Conservation (phyloP, 495 filamentous ascomycete species). For the Talaromyces wortmannii region DNA sequence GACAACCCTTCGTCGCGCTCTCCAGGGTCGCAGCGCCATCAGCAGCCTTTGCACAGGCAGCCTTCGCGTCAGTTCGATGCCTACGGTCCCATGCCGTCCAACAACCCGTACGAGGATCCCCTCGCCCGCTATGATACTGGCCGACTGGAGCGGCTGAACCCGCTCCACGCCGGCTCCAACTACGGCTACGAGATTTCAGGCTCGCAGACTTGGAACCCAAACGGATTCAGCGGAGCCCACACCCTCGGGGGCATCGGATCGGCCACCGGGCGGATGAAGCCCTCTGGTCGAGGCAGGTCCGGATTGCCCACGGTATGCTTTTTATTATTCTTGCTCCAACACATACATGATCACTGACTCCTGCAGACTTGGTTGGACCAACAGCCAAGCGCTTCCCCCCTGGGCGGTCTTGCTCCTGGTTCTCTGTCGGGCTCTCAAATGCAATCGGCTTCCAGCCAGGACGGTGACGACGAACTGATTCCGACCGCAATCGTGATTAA, state of each 20-base stretch:
- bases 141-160: slow-evolving; percentile 54
- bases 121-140: slow-evolving; percentile 52
- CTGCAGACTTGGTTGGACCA: slow-evolving; percentile 56
- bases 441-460: slow-evolving; percentile 43
- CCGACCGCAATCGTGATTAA: slow-evolving; percentile 99
- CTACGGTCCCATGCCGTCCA: slow-evolving; percentile 53
- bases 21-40: slow-evolving; percentile 55
- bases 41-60: slow-evolving; percentile 60
- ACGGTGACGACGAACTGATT: slow-evolving; percentile 78
- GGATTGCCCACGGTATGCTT: slow-evolving; percentile 53
- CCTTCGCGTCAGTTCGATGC: slow-evolving; percentile 63
- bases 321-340: not conserved
- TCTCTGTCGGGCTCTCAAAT: slow-evolving; percentile 44
- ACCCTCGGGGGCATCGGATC: slow-evolving; percentile 46
- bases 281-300: slow-evolving; percentile 41
- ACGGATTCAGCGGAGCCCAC: slow-evolving; percentile 45
- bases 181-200: slow-evolving; percentile 56
- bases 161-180: slow-evolving; percentile 39
- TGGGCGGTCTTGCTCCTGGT: slow-evolving; percentile 45
- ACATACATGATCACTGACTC: slow-evolving; percentile 10
- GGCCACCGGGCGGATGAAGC: slow-evolving; percentile 51
- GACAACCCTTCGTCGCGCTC: slow-evolving; percentile 52
- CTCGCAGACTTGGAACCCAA: slow-evolving; percentile 62
- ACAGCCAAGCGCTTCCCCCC: slow-evolving; percentile 45
- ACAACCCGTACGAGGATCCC: slow-evolving; percentile 60